Conservation (phyloP, 371 early-diverging fungal genomes). For the Thermomucor indicae-seudaticae region DNA sequence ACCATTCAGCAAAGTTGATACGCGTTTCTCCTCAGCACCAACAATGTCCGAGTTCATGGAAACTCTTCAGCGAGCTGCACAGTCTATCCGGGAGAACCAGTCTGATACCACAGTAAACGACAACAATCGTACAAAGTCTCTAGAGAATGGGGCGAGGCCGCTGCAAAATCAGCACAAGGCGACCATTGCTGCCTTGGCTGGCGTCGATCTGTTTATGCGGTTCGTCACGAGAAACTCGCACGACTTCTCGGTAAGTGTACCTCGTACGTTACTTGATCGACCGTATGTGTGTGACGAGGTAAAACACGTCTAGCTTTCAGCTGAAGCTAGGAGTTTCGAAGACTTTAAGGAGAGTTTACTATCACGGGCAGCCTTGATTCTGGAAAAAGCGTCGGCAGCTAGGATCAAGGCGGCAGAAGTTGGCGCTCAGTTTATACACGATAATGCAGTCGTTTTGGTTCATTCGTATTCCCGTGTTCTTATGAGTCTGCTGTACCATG, state of each 20-base stretch:
- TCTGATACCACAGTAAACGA: too few species aligned
- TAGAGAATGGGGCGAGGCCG: slow-evolving; percentile 7
- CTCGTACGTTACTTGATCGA: background rate
- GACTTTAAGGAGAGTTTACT: slow-evolving; percentile 77
- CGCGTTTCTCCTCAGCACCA: slow-evolving; percentile 45
- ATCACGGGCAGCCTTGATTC: slow-evolving; percentile 66
- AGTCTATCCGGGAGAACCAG: slow-evolving; percentile 49
- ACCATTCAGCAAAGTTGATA: background rate
- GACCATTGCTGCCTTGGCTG: slow-evolving; percentile 63
- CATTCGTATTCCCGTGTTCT: slow-evolving; percentile 96
- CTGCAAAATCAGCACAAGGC: slow-evolving; percentile 43
- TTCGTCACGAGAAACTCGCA: slow-evolving; percentile 71
- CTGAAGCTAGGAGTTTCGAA: slow-evolving; percentile 54
- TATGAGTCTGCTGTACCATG: slow-evolving; percentile 75
- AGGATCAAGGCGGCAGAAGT: slow-evolving; percentile 77
- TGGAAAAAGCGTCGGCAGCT: slow-evolving; percentile 66
- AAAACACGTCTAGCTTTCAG: slow-evolving; percentile 16
- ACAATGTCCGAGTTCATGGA: slow-evolving; percentile 88
- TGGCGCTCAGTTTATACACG: slow-evolving; percentile 88
- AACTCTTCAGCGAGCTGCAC: slow-evolving; percentile 68
- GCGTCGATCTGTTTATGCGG: slow-evolving; percentile 85
- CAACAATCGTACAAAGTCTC: too few species aligned
- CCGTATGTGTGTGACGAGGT: background rate
- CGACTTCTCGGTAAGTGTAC: slow-evolving; percentile 53
- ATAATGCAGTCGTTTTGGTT: slow-evolving; percentile 84